Evolutionary conservation across 805 yeast genomes (phyloP), one percentile per base, ranked within the genome.

Genomic region (Myxozyma monticola): DNA sequence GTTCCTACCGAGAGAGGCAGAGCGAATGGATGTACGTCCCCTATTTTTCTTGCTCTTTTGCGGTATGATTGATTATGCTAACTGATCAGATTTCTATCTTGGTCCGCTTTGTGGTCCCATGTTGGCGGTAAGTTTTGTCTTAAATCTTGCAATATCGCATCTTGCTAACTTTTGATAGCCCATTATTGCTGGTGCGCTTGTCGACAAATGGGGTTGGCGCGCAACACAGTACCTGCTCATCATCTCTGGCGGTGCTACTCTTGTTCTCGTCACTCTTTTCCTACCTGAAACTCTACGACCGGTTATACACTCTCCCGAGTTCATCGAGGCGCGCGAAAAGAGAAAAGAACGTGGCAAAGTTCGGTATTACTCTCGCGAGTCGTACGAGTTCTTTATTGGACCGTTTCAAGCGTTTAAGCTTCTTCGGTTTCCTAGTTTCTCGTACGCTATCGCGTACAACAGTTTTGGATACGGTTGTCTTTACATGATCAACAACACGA

Each of bases 181-280:
- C 1, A 83, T 88, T 21, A 65, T 82, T 45, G 95, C 96, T 42
- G 91, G 96, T 52, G 81, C 82, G 1, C 76, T 88, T 25, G 77
- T 85, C 5, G 71, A 76, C 37, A 73, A 74, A 9, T 85, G 88
- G 83, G 88, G 88, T 7, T 88, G 96, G 95, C 74, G 95, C 64
- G 86, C 91, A 2, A 85, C 96, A 2, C 93, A 85, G 62, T 88
- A 95, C 91, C 80, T 86, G 45, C 70, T 86, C 67, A 85, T 84
- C 15, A 83, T 84, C 25, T 65, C 85, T 38, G 77, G 87, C 1
- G 88, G 83, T 1, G 65, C 74, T 12, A 75, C 76, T 42, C 71
- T 76, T 22, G 20, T 79, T 0, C 52, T 78, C 45, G 68, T 88
- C 35, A 56, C 79, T 4, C 73, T 84, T 40, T 69, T 76, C 4